Evolutionary conservation across 768 basidiomycete genomes (phyloP), one percentile per base, ranked within the genome.

Genomic region (Termitomyces titanicus): DNA sequence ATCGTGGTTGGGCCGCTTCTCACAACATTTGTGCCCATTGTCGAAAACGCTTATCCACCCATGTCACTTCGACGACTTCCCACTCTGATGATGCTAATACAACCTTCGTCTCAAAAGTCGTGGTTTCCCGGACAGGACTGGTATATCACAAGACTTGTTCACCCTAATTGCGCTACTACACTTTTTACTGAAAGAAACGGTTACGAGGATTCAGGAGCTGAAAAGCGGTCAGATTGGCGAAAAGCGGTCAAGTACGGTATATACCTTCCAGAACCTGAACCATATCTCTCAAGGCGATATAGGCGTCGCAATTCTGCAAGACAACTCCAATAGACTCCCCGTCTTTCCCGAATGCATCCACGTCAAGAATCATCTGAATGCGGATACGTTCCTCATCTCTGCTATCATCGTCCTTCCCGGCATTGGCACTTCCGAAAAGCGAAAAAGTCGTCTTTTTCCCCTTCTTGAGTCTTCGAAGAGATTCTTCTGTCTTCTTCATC

Each of bases 401-500:
- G 4, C 81, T 84, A 51, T 92, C 89, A 40, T 91, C 87, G 10
- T 82, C 82, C 47, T 75, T 81, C 25, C 72, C 68, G 13, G 73
- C 61, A 42, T 67, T 67, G 3, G 78, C 59, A 46, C 72, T 74
- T 27, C 89, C 82, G 63, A 98, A 97, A 24, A 97, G 75, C 3
- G 92, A 91, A 68, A 92, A 89, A 0, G 85, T 76, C 0, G 76
- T 60, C 61, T 88, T 92, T 64, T 91, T 92, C 42, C 89, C 88
- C 68, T 91, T 96, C 66, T 94, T 94, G 62, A 96, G 78, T 35
- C 90, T 81, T 37, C 88, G 79, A 24, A 98, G 73, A 11, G 92
- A 88, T 65, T 94, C 94, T 60, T 98, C 94, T 8, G 92, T 92
- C 75, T 96, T 96, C 69, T 86, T 90, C 81, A 95, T 93, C 0